phyloP scores from a whole-genome alignment of 2,329 filamentous ascomycete genomes.

The Neurospora sp. region DNA sequence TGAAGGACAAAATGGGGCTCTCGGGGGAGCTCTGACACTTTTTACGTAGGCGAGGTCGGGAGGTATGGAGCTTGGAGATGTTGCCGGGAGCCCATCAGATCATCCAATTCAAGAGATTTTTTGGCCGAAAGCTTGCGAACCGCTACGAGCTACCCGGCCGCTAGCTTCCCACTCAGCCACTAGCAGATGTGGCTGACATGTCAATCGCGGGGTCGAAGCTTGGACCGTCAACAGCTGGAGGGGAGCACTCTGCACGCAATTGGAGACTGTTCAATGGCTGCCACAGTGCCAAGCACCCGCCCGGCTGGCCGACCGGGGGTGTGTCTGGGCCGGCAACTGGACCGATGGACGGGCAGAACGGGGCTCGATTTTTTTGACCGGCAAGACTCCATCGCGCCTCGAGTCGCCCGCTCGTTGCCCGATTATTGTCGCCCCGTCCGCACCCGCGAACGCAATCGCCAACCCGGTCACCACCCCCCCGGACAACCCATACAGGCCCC shows the following conservation, averaged over 20 bases:
- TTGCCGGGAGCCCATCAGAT: not conserved
- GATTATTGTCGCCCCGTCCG: not conserved
- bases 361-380: not conserved
- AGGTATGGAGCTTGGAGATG: not conserved
- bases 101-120: not conserved
- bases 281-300: not conserved
- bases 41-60: not conserved
- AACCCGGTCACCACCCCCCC: not conserved
- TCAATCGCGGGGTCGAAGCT: not conserved
- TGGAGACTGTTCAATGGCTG: not conserved
- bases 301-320: not conserved
- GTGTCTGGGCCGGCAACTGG: not conserved
- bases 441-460: not conserved
- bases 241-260: not conserved
- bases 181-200: not conserved
- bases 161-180: not conserved
- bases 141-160: not conserved
- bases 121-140: not conserved
- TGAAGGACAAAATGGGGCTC: not conserved
- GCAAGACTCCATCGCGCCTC: not conserved
- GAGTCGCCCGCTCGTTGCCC: not conserved
- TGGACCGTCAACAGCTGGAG: not conserved
- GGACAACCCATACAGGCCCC: not conserved
- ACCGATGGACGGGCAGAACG: not conserved
- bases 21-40: not conserved